Base-by-base conservation (phyloP, 257 asterid species). In the Solanum pimpinellifolium region DNA sequence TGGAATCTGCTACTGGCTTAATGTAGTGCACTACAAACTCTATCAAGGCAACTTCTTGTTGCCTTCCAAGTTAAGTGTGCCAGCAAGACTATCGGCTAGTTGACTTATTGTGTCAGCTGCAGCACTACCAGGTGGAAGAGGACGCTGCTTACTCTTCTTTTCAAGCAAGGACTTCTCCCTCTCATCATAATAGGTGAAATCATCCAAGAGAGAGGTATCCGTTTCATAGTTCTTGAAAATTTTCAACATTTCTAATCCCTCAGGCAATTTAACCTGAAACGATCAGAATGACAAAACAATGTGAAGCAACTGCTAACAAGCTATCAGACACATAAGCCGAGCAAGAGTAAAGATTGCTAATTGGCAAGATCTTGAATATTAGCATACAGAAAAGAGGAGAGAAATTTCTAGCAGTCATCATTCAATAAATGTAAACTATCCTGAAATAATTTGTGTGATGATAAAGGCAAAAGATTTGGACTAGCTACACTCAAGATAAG, bases 201-300 rank as follows among this genome's bases (percentile, higher is more conserved):
- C 99, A 35, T 97, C 99, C 60, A 97, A 90, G 76, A 97, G 95
- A 80, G 98, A 94, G 72, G 99, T 93, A n/a, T 93, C 98, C 14
- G 98, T 93, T 70, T 94, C 98, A 86, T 95, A 94, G 82, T 87
- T 94, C 90, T 95, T 96, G 92, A 96, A 97, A 88, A 95, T 95
- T 86, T 91, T 96, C 86, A 97, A 88, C 97, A 96, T 97, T 93
- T 97, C 99, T 49, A 95, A 89, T 65, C 99, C 99, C 68, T 93
- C 98, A 60, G 93, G 98, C 89, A 92, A 90, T 93, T 96, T 96
- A 88, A 96, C 99, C 99, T 97, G 93, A 85, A 86, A 90, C 31
- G 52, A 85, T 27, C 46, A 41, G 65, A 85, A 31, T 49, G 70
- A 49, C 46, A 49, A 77, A 77, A 81, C 7, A 81, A 52, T 81